Conservation (phyloP, 768 basidiomycete genomes). For the Boletus coccyginus region DNA sequence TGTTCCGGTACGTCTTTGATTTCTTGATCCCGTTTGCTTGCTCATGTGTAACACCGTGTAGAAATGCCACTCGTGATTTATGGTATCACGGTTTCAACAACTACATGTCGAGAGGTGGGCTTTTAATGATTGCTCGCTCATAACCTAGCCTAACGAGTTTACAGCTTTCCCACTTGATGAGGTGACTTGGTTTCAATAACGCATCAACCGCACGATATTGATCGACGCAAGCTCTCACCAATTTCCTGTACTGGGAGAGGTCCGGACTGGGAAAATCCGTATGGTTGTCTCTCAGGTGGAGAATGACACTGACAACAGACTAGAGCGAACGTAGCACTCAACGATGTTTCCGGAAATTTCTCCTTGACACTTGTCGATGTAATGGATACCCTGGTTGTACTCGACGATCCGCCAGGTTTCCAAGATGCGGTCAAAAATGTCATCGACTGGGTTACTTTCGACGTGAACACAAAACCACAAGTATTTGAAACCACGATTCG, state of each 20-base stretch:
- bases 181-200: conserved; percentile 39
- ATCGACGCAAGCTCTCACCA: conserved; percentile 66
- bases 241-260: conserved; percentile 84
- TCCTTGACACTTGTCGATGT: conserved; percentile 81
- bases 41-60: conserved; percentile 27
- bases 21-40: neutral
- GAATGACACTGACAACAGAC: conserved; percentile 13
- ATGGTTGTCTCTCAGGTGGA: conserved; percentile 31
- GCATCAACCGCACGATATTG: conserved; percentile 7
- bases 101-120: conserved; percentile 81
- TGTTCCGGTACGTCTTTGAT: conserved; percentile 45
- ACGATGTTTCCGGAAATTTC: conserved; percentile 95
- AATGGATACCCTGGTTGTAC: conserved; percentile 87
- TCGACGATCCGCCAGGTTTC: conserved; percentile 75
- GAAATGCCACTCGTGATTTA: conserved; percentile 68
- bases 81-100: conserved; percentile 91
- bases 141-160: conserved; percentile 20
- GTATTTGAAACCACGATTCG: conserved; percentile 97
- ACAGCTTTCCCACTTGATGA: conserved; percentile 85
- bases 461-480: conserved; percentile 95
- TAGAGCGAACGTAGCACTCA: conserved; percentile 71
- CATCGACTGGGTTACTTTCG: conserved; percentile 82
- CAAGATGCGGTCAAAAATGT: conserved; percentile 81
- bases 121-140: neutral
- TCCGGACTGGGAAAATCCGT: conserved; percentile 86